A percentile compares a stretch with the other conserved stretches of the same genome.
Evolutionary conservation across 805 yeast species (phyloP).

Genomic region (Phaffomyces thermotolerans): DNA sequence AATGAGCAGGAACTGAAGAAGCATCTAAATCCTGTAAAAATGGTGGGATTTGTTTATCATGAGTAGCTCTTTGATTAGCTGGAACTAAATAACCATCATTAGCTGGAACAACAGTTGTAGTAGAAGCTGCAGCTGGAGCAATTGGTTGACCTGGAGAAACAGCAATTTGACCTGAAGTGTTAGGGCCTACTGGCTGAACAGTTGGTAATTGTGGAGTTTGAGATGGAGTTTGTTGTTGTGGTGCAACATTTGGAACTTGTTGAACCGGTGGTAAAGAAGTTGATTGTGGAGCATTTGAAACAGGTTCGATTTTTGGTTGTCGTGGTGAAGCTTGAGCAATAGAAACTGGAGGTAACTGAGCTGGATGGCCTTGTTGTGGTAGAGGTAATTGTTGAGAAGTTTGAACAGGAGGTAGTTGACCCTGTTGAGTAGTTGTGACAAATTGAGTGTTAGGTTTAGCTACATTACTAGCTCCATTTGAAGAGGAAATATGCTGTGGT

Average conservation of each 20-base stretch:
- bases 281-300: conserved; percentile 10
- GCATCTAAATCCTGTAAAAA: conserved; percentile 76
- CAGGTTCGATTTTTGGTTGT: conserved; percentile 25
- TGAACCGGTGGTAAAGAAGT: conserved; percentile 16
- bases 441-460: conserved; percentile 18
- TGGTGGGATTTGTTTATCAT: conserved; percentile 74
- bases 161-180: conserved; percentile 6
- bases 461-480: conserved; percentile 20
- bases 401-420: conserved; percentile 29
- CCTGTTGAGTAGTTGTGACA: conserved; percentile 25
- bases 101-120: conserved; percentile 16
- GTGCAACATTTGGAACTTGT: conserved; percentile 1
- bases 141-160: conserved; percentile 20
- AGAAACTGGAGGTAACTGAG: conserved; percentile 20
- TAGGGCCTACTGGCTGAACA: conserved; percentile 25
- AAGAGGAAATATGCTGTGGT: conserved; percentile 19
- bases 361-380: conserved; percentile 20
- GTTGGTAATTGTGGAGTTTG: conserved; percentile 18
- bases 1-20: conserved; percentile 62
- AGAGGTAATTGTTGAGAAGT: conserved; percentile 24
- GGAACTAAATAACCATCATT: conserved; percentile 31
- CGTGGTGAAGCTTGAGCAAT: conserved; percentile 21
- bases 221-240: not conserved
- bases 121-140: conserved; percentile 21
- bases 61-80: conserved; percentile 34